A percentile compares a stretch with the other conserved stretches of the same genome.
phyloP scores from a whole-genome alignment of 1,284 basidiomycete genomes.

The Irpex rosettiformis region DNA sequence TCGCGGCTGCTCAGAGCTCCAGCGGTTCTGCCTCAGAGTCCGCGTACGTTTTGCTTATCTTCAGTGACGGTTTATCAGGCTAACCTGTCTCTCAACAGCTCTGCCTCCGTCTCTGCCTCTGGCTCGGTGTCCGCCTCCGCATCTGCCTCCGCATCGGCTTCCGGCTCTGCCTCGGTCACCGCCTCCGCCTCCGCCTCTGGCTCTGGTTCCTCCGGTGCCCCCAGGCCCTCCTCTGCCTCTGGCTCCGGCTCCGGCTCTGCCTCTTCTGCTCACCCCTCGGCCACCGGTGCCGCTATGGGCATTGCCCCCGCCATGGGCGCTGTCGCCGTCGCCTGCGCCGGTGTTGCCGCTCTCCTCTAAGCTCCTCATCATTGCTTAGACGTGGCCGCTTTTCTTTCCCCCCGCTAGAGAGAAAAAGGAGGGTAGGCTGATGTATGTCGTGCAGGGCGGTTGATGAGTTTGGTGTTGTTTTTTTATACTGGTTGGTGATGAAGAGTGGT shows the following conservation, averaged over 20 bases:
- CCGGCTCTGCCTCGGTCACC: slow-evolving; percentile 18
- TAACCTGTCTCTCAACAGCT: slow-evolving; percentile 19
- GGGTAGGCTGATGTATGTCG: background rate
- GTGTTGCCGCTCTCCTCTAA: slow-evolving; percentile 38
- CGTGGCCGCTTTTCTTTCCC: too few species aligned
- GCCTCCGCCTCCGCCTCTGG: too few species aligned
- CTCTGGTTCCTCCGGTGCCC: background rate
- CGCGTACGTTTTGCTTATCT: too few species aligned
- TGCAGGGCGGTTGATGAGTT: background rate
- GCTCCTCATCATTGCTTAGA: slow-evolving; percentile 34
- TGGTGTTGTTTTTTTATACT: too few species aligned
- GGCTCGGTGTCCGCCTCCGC: slow-evolving; percentile 18
- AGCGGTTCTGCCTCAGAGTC: background rate
- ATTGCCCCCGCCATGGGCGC: slow-evolving; percentile 32
- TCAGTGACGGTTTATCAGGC: background rate
- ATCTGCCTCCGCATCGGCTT: slow-evolving; percentile 12
- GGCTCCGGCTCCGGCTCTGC: slow-evolving; percentile 14
- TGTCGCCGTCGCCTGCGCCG: slow-evolving; percentile 35
- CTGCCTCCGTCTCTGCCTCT: slow-evolving; percentile 18
- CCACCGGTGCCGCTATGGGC: slow-evolving; percentile 22
- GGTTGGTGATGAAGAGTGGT: too few species aligned
- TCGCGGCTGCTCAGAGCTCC: background rate
- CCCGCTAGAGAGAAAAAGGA: slow-evolving; percentile 33
- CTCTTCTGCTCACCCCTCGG: slow-evolving; percentile 9
- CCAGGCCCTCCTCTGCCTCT: background rate